Conservation (phyloP, 345 rosid genomes). For the Turnera subulata region DNA sequence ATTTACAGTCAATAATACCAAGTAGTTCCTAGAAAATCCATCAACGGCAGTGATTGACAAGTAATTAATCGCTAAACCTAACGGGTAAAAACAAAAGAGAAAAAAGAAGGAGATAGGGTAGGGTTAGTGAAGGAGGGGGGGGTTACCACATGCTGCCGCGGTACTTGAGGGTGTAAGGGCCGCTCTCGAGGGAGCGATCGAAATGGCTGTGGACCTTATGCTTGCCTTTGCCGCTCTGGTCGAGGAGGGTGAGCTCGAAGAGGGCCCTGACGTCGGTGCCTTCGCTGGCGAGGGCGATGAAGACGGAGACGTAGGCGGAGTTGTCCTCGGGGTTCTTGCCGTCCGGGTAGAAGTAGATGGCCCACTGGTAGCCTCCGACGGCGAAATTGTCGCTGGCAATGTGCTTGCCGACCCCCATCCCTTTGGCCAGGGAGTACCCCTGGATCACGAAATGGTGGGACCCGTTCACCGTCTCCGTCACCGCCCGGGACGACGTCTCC, state of each 20-base stretch:
- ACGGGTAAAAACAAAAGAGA: too few species aligned
- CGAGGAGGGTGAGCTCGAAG: constrained; percentile 59
- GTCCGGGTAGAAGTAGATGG: constrained; percentile 66
- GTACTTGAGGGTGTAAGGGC: constrained; percentile 65
- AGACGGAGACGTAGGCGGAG: constrained; percentile 52
- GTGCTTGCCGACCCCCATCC: constrained; percentile 70
- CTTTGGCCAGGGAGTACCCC: constrained; percentile 61
- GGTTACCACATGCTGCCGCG: constrained; percentile 57
- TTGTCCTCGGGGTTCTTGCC: constrained; percentile 67
- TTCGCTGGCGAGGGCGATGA: constrained; percentile 67
- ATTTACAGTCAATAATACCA: too few species aligned
- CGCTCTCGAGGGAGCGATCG: constrained; percentile 58
- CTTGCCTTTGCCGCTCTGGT: constrained; percentile 69
- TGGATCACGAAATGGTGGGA: constrained; percentile 48
- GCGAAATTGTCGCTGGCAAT: constrained; percentile 58
- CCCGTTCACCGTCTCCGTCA: constrained; percentile 53
- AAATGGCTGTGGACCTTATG: constrained; percentile 77
- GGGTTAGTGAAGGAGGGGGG: too few species aligned
- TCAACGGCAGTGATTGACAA: too few species aligned
- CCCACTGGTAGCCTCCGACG: constrained; percentile 69
- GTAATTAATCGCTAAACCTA: too few species aligned
- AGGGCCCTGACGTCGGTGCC: constrained; percentile 65
- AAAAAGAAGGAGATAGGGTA: too few species aligned
- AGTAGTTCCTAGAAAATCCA: too few species aligned
- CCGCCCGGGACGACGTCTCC: constrained; percentile 39